Conservation (phyloP, 768 basidiomycete species). For the Heimioporus sp. region DNA sequence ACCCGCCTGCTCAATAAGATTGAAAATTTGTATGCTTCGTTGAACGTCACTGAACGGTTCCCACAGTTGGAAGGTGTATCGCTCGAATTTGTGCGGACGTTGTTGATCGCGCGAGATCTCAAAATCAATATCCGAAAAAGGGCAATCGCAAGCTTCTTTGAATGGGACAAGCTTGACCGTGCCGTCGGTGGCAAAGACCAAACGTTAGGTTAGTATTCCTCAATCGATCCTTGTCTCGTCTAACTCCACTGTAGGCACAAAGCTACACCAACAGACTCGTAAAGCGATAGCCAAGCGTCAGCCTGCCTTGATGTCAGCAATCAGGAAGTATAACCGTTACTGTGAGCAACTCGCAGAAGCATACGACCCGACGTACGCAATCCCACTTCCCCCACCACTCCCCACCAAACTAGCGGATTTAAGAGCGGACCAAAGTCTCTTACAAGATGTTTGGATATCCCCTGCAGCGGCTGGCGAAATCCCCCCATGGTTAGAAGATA, state of each 20-base stretch:
- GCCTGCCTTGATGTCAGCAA: background rate
- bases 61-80: no score
- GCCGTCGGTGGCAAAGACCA: slow-evolving; percentile 15
- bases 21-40: no score
- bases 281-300: background rate
- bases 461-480: background rate
- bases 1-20: background rate
- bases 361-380: slow-evolving; percentile 16
- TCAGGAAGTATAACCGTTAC: slow-evolving; percentile 28
- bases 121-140: no score
- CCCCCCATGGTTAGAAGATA: background rate
- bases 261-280: slow-evolving; percentile 1
- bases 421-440: slow-evolving; percentile 16
- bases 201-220: no score
- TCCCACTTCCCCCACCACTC: slow-evolving; percentile 34
- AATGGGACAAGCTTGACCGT: no score
- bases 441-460: slow-evolving; percentile 31
- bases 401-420: slow-evolving; percentile 27
- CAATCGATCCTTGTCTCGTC: no score
- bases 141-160: no score
- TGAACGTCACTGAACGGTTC: no score
- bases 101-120: no score
- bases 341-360: slow-evolving; percentile 23
- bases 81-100: no score
- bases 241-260: slow-evolving; percentile 6